A percentile compares a stretch with the other conserved stretches of the same genome.
Evolutionary conservation across 1,284 basidiomycete species (phyloP).

Genomic region (Pseudozyma sp.): DNA sequence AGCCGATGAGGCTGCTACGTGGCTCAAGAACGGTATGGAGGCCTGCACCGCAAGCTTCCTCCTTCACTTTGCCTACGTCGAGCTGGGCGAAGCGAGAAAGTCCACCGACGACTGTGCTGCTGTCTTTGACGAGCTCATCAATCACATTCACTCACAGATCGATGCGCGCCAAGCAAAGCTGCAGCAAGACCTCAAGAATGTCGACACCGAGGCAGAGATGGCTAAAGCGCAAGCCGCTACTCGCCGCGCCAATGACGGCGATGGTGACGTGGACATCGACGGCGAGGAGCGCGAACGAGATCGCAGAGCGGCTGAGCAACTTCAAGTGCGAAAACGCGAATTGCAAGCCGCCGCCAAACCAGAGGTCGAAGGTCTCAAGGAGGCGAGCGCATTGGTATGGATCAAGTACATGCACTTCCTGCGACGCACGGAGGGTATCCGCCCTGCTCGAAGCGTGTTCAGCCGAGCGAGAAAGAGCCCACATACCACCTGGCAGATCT

Average conservation of each 20-base stretch:
- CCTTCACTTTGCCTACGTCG: conserved; percentile 88
- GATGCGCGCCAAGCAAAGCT: conserved; percentile 76
- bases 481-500: conserved; percentile 90
- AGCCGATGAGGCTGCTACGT: conserved; percentile 82
- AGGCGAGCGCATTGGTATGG: conserved; percentile 73
- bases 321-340: conserved; percentile 68
- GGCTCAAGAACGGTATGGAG: conserved; percentile 85
- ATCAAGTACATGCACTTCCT: conserved; percentile 93
- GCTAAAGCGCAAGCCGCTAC: conserved; percentile 48
- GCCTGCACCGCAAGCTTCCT: conserved; percentile 90
- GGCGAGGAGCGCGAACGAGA: conserved; percentile 72
- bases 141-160: conserved; percentile 78
- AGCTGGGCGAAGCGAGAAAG: conserved; percentile 78
- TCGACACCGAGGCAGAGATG: conserved; percentile 65
- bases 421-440: conserved; percentile 83
- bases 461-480: conserved; percentile 85
- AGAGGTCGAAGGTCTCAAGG: conserved; percentile 72
- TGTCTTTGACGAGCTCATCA: conserved; percentile 77
- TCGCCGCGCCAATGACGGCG: conserved; percentile 66
- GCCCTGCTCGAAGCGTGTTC: conserved; percentile 83
- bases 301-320: conserved; percentile 71
- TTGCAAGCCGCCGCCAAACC: conserved; percentile 65
- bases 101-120: conserved; percentile 65
- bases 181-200: conserved; percentile 71
- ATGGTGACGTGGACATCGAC: conserved; percentile 70